Conservation (phyloP, 306 rosid genomes). For the Corylus heterophylla region DNA sequence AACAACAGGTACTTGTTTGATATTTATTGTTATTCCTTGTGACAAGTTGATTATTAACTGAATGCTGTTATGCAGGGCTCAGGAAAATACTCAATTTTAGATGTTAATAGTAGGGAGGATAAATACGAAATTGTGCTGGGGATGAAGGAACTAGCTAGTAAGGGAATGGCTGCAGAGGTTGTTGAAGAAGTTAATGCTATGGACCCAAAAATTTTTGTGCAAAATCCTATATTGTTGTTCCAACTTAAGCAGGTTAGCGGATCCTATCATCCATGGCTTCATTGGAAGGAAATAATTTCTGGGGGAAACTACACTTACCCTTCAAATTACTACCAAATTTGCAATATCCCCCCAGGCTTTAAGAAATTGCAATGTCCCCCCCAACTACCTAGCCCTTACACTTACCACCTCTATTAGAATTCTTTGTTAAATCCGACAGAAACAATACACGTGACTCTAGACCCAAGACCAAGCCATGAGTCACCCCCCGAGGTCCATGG, state of each 20-base stretch:
- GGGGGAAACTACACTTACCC: too few relatives aligned
- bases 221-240: slow-evolving; percentile 77
- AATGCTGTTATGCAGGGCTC: slow-evolving; percentile 52
- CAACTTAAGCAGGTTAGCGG: slow-evolving; percentile 86
- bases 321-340: too few relatives aligned
- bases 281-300: not conserved
- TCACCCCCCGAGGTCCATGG: too few relatives aligned
- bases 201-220: slow-evolving; percentile 74
- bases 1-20: slow-evolving; percentile 61
- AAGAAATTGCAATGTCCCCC: too few relatives aligned
- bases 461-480: too few relatives aligned
- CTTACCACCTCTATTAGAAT: too few relatives aligned
- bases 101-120: slow-evolving; percentile 52
- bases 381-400: too few relatives aligned
- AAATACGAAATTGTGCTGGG: slow-evolving; percentile 82
- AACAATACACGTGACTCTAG: too few relatives aligned
- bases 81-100: slow-evolving; percentile 48
- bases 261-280: slow-evolving; percentile 19
- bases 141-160: slow-evolving; percentile 86
- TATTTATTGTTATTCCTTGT: slow-evolving; percentile 18
- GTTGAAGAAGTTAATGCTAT: slow-evolving; percentile 74
- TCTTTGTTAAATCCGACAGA: too few relatives aligned
- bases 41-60: slow-evolving; percentile 27
- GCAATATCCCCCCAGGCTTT: too few relatives aligned
- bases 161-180: slow-evolving; percentile 92